Evolutionary conservation across 2,329 filamentous ascomycete species (phyloP).

Genomic region (Arthrobotrys entomopaga): DNA sequence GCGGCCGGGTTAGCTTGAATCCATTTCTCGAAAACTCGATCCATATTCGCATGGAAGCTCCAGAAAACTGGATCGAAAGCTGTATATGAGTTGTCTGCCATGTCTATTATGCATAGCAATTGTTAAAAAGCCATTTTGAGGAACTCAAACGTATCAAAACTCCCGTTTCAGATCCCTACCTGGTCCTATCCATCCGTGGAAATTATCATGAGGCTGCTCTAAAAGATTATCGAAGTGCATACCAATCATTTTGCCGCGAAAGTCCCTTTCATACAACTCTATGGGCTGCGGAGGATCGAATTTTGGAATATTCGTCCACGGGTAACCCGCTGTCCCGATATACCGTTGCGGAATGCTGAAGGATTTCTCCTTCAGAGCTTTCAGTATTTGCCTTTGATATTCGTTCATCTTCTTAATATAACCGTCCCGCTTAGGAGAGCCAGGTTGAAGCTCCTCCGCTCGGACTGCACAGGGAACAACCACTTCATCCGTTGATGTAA

Average conservation of each 20-base stretch:
- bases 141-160: neutral
- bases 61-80: conserved; percentile 53
- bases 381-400: conserved; percentile 37
- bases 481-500: neutral
- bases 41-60: conserved; percentile 45
- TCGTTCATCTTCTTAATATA: conserved; percentile 30
- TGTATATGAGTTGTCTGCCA: conserved; percentile 45
- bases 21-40: conserved; percentile 48
- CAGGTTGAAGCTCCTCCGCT: conserved; percentile 11
- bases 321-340: conserved; percentile 23
- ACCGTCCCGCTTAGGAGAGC: neutral
- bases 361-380: conserved; percentile 12
- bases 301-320: conserved; percentile 48
- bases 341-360: conserved; percentile 37
- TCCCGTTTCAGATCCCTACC: conserved; percentile 12
- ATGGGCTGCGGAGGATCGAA: conserved; percentile 20
- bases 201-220: conserved; percentile 50
- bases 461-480: conserved; percentile 4
- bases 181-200: conserved; percentile 47
- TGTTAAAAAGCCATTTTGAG: neutral
- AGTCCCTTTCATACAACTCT: conserved; percentile 5
- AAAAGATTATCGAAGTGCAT: conserved; percentile 46
- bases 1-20: conserved; percentile 25
- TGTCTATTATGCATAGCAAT: conserved; percentile 10
- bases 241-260: neutral